Base-by-base conservation (phyloP, 2,329 filamentous ascomycete species). In the Fusarium hostae region DNA sequence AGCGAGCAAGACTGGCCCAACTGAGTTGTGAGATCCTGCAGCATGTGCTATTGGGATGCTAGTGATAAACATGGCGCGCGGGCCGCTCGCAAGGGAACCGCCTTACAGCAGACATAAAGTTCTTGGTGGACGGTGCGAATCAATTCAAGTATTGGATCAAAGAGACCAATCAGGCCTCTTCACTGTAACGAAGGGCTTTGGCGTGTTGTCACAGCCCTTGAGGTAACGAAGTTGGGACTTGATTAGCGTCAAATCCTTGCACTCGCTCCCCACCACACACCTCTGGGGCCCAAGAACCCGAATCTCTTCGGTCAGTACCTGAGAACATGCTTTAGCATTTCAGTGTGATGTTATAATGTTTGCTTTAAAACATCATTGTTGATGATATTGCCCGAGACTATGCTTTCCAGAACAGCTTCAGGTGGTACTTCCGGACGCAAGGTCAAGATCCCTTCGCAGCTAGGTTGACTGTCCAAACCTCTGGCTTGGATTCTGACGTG, bases 61-160 rank as follows among this genome's bases (percentile, higher is more conserved):
- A 73, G 68, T 47, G 41, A 61, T 58, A 64, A 59, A 50, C 45
- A 74, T 64, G 68, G 71, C 71, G 61, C 52, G 71, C 71, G 71
- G 71, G 71, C 71, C 71, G 71, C 68, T 74, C 56, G 39, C 54
- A 60, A 72, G 60, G 57, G 56, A 64, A 54, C 51, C 50, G 64
- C 70, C 69, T 55, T 71, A 59, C 50, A 71, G 61, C 45, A 52
- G 48, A 26, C 48, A 70, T 70, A 60, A 56, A 73, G 70, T 63
- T 67, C 26, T 62, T 51, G 66, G 50, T 72, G 43, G 58, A 57
- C 61, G 37, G 34, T 22, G 13, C 34, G 56, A 50, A 44, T 51
- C 47, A 56, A 62, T 22, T 32, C 48, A 48, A 44, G 35, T 69
- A 65, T 65, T 72, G 57, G 52, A 59, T 58, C 61, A 63, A 28